Conservation (phyloP, 1,139 yeast genomes). For the Protomyces pachydermus region DNA sequence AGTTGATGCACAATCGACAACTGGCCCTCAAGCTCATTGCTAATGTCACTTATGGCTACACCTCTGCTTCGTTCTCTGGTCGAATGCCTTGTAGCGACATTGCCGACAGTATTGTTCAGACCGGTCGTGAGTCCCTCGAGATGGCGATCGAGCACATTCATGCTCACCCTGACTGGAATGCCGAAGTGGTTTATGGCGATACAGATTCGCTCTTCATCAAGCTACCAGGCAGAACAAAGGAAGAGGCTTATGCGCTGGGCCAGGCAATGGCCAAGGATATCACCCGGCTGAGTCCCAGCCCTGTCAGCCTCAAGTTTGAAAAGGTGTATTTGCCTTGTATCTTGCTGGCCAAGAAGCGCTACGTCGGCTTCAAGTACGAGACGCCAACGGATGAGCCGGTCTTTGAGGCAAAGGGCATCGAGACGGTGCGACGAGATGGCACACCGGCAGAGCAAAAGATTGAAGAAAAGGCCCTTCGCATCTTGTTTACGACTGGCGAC, state of each 20-base stretch:
- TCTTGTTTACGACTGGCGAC: conserved; percentile 68
- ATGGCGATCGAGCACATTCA: conserved; percentile 62
- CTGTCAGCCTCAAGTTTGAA: conserved; percentile 78
- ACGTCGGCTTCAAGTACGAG: conserved; percentile 81
- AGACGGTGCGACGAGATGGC: conserved; percentile 89
- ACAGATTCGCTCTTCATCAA: conserved; percentile 90
- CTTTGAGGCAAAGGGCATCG: conserved; percentile 95
- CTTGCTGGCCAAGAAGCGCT: conserved; percentile 76
- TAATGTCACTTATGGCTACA: conserved; percentile 91
- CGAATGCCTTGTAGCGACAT: conserved; percentile 95
- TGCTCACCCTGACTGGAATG: conserved; percentile 59
- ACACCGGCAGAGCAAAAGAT: conserved; percentile 86
- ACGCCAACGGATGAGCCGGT: conserved; percentile 54
- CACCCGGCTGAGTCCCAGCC: conserved; percentile 69
- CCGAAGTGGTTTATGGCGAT: conserved; percentile 93
- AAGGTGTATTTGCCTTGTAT: conserved; percentile 88
- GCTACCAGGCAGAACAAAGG: conserved; percentile 72
- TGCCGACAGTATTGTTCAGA: conserved; percentile 89
- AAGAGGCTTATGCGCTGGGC: conserved; percentile 75
- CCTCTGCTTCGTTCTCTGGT: conserved; percentile 92
- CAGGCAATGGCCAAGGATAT: conserved; percentile 59
- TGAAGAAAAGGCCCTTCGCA: conserved; percentile 57
- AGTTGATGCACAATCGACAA: conserved; percentile 70
- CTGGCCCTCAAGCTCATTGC: conserved; percentile 84
- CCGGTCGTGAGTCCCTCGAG: conserved; percentile 78